Evolutionary conservation across 1,284 basidiomycete species (phyloP), one percentile per base, ranked within the genome.

Genomic region (Leucoagaricus sp.): DNA sequence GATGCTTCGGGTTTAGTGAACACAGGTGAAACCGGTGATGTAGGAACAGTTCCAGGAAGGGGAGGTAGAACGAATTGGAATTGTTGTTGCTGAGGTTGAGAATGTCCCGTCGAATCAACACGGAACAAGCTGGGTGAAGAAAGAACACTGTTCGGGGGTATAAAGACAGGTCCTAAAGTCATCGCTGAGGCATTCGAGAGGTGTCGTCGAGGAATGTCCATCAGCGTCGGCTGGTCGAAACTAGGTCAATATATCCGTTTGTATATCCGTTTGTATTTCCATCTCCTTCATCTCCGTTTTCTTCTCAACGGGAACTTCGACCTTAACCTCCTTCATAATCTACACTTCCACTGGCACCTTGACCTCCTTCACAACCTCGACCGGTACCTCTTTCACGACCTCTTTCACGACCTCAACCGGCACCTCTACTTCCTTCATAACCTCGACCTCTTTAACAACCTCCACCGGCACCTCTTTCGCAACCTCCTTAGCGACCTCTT

Each of bases 251-350:
- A n/a, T 21, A 41, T 49, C 54, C 4, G 74, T 69, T 17, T 82
- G 80, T 25, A 79, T 78, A 58, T 93, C 91, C 2, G 91, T 93
- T 72, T 93, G 91, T 28, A 86, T 83, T 1, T 85, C 87, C 58
- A 84, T 87, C 61, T 93, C 90, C 65, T 78, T 84, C 31, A 83
- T 69, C 61, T 87, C 84, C 0, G 84, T 81, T 67, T 85, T 49
- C 26, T 38, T 59, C 17, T 49, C 36, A 15, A 53, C 31, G 36
- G 50, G 50, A 1, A 59, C 51, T 13, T 41, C 40, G 31, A 44
- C 49, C 17, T 29, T 28, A 21, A 57, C 49, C 26, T 49, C 47
- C 15, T 17, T 23, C 3, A 29, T 23, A 23, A 57, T 49, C 33
- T 52, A 34, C n/a, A 54, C 52, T 21, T 15, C n/a, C n/a, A n/a